Conservation (phyloP, 1,284 basidiomycete genomes). For the Pyrrhoderma lamaoense region DNA sequence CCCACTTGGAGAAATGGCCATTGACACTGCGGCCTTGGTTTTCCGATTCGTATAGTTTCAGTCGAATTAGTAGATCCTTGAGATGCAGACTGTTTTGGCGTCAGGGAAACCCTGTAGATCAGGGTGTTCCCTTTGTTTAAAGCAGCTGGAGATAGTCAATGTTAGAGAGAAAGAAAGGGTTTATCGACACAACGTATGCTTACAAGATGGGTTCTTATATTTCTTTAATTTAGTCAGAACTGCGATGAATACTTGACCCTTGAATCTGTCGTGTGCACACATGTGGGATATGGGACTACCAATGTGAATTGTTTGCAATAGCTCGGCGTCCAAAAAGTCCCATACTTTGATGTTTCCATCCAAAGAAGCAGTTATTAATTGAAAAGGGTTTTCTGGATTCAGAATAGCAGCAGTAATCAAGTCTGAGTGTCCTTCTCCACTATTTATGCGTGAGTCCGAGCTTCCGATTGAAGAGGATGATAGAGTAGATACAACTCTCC, state of each 20-base stretch:
- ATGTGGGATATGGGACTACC: slow-evolving; percentile 69
- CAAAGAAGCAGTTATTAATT: slow-evolving; percentile 80
- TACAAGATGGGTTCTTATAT: slow-evolving; percentile 29
- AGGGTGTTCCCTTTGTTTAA: slow-evolving; percentile 42
- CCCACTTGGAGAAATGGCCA: slow-evolving; percentile 72
- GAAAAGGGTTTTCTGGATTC: slow-evolving; percentile 83
- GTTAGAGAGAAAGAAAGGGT: slow-evolving; percentile 12
- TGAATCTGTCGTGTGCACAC: slow-evolving; percentile 59
- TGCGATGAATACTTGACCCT: slow-evolving; percentile 64
- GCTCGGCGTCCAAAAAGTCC: slow-evolving; percentile 86
- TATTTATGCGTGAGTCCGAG: slow-evolving; percentile 32
- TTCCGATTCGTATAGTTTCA: slow-evolving; percentile 60
- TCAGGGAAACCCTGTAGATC: slow-evolving; percentile 55
- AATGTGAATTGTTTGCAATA: slow-evolving; percentile 69
- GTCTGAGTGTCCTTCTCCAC: slow-evolving; percentile 39
- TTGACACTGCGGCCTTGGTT: slow-evolving; percentile 53
- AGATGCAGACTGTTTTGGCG: slow-evolving; percentile 37
- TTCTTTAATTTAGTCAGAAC: slow-evolving; percentile 31
- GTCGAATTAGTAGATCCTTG: slow-evolving; percentile 41
- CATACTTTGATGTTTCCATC: slow-evolving; percentile 85
- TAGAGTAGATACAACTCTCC: slow-evolving; percentile 78
- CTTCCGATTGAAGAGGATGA: slow-evolving; percentile 29
- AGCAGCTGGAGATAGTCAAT: slow-evolving; percentile 6
- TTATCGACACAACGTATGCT: slow-evolving; percentile 5
- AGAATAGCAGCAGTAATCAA: slow-evolving; percentile 71